Percentiles rank a stretch among this genome's conserved stretches.
Evolutionary conservation across 2,329 filamentous ascomycete species (phyloP).

Genomic region (Fusarium napiforme): DNA sequence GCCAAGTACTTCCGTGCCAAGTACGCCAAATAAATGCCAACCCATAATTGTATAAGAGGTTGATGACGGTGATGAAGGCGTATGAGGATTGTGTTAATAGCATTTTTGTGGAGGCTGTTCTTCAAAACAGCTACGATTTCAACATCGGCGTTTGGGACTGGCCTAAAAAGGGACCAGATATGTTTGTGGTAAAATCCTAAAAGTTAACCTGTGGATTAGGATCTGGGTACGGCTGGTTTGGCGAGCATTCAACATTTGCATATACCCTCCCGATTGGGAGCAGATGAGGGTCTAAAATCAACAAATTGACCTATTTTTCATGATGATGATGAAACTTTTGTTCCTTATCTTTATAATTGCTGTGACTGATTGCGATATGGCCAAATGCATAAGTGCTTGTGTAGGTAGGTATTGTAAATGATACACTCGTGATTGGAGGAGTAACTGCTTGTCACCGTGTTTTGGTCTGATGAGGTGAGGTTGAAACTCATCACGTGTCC

Average conservation of each 20-base stretch:
- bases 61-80: constrained; percentile 34
- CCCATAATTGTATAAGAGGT: constrained; percentile 28
- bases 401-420: not conserved
- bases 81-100: constrained; percentile 47
- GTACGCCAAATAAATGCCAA: constrained; percentile 69
- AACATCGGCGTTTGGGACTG: constrained; percentile 66
- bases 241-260: constrained; percentile 56
- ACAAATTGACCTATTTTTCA: constrained; percentile 46
- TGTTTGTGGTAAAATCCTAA: constrained; percentile 51
- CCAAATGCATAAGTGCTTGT: not conserved
- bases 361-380: not conserved
- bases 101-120: constrained; percentile 51
- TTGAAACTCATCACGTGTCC: constrained; percentile 30
- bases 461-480: not conserved
- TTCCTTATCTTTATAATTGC: not conserved
- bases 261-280: constrained; percentile 50
- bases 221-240: constrained; percentile 46
- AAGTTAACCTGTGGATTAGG: constrained; percentile 50
- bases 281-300: constrained; percentile 45
- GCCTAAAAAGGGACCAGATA: constrained; percentile 50
- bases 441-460: not conserved
- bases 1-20: constrained; percentile 96
- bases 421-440: not conserved
- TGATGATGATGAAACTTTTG: constrained; percentile 36
- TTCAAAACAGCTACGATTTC: constrained; percentile 62